Percentiles rank a stretch among this genome's conserved stretches.
These are phyloP conservation scores for Xylaria castorea DNA, from an alignment of 495 filamentous ascomycete genomes.

Conservation along the genomic window DNA sequence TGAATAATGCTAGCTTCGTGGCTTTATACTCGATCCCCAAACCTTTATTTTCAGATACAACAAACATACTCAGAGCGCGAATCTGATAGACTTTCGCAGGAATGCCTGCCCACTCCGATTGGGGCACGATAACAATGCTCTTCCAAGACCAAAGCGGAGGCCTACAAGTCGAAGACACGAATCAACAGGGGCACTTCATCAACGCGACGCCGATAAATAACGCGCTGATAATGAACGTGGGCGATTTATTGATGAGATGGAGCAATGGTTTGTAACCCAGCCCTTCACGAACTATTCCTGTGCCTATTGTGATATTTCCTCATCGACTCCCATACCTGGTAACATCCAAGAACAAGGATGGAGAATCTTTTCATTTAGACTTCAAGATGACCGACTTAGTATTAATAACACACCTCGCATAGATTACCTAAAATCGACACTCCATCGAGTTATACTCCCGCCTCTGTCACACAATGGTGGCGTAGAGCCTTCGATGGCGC, in stretches of 20 bases:
- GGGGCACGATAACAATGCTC: constrained; percentile 57
- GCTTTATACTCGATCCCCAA: neutral
- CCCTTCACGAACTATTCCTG: neutral
- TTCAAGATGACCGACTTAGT: neutral
- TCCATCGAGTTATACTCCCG: constrained; percentile 61
- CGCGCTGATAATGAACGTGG: constrained; percentile 64
- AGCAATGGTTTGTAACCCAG: constrained; percentile 55
- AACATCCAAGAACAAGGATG: neutral
- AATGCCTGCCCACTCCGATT: constrained; percentile 63
- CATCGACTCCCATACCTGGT: neutral
- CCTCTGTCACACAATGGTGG: constrained; percentile 43
- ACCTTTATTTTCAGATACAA: neutral
- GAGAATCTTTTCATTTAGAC: neutral
- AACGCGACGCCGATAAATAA: constrained; percentile 58
- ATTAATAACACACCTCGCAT: constrained; percentile 11
- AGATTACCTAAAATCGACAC: constrained; percentile 62
- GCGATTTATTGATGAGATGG: constrained; percentile 67
- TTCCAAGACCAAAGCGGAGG: constrained; percentile 62
- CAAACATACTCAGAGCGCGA: neutral
- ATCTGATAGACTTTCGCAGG: constrained; percentile 1
- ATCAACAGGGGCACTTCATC: constrained; percentile 56
- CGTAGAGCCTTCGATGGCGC: constrained; percentile 51
- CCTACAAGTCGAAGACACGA: constrained; percentile 63
- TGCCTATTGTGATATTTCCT: neutral
- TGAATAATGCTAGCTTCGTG: neutral